phyloP scores from a whole-genome alignment of 2,329 filamentous ascomycete genomes.

The Aspergillus sojae region DNA sequence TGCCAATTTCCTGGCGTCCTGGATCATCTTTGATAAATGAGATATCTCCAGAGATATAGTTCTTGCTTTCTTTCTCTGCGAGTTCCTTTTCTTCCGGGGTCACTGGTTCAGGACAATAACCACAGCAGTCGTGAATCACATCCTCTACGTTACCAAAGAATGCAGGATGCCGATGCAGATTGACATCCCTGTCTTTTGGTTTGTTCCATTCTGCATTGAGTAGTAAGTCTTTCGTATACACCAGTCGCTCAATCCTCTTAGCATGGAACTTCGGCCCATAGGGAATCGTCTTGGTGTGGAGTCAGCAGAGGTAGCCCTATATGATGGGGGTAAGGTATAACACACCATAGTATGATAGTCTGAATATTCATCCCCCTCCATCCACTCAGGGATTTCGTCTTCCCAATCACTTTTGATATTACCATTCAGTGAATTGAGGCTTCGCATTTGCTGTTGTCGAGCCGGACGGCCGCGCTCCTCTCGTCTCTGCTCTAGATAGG shows the following conservation, averaged over 20 bases:
- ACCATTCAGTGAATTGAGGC: conserved; percentile 51
- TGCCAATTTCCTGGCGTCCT: conserved; percentile 71
- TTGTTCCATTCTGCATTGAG: conserved; percentile 89
- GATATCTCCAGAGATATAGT: conserved; percentile 74
- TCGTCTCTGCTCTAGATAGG: conserved; percentile 71
- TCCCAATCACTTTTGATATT: conserved; percentile 78
- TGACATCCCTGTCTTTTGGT: conserved; percentile 70
- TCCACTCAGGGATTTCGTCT: conserved; percentile 83
- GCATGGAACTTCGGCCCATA: conserved; percentile 42
- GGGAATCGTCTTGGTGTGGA: conserved; percentile 34
- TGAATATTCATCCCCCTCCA: conserved; percentile 73
- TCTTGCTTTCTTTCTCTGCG: conserved; percentile 71
- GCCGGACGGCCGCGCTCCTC: conserved; percentile 71
- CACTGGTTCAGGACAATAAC: conserved; percentile 69
- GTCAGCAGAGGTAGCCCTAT: conserved; percentile 38
- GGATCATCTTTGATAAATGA: conserved; percentile 79
- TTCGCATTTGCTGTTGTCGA: conserved; percentile 30
- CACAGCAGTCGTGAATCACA: conserved; percentile 80
- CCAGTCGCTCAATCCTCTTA: conserved; percentile 73
- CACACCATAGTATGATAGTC: conserved; percentile 76
- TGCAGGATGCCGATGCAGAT: conserved; percentile 80
- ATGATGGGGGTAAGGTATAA: conserved; percentile 32
- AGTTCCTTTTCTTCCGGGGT: conserved; percentile 73
- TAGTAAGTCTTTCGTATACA: conserved; percentile 79
- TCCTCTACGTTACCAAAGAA: conserved; percentile 79